phyloP scores from a whole-genome alignment of 192 early-diverging fungal genomes.

The Coemansia sp. region DNA sequence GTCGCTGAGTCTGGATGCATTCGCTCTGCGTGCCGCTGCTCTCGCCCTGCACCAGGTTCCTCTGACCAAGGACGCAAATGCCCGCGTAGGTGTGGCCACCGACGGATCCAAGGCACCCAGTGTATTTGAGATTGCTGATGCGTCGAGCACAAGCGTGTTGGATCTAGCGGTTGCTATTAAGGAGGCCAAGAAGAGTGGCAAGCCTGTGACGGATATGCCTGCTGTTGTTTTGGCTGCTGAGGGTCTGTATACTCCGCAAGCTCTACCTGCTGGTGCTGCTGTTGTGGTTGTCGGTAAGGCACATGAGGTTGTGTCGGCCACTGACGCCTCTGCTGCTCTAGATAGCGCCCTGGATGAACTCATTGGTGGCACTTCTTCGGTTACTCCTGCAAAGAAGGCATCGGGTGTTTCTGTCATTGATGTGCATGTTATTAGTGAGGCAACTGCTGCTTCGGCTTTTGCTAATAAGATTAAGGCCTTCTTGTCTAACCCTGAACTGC shows the following conservation, averaged over 20 bases:
- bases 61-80: conserved; percentile 53
- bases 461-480: conserved; percentile 36
- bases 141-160: conserved; percentile 18
- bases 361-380: conserved; percentile 11
- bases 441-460: conserved; percentile 20
- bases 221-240: conserved; percentile 24
- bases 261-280: conserved; percentile 50
- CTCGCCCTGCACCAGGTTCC: conserved; percentile 35
- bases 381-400: neutral
- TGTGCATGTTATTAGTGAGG: conserved; percentile 23
- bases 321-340: conserved; percentile 15
- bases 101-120: conserved; percentile 41
- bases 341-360: conserved; percentile 34
- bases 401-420: conserved; percentile 21
- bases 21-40: conserved; percentile 36
- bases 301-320: conserved; percentile 18
- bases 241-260: conserved; percentile 51
- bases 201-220: neutral
- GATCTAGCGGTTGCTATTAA: conserved; percentile 30
- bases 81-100: conserved; percentile 59
- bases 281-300: conserved; percentile 64
- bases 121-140: conserved; percentile 26
- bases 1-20: conserved; percentile 11
- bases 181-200: conserved; percentile 4
- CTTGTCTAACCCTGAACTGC: conserved; percentile 37